Evolutionary conservation across 2,329 filamentous ascomycete genomes (phyloP).

Genomic region (Colletotrichum sojae): DNA sequence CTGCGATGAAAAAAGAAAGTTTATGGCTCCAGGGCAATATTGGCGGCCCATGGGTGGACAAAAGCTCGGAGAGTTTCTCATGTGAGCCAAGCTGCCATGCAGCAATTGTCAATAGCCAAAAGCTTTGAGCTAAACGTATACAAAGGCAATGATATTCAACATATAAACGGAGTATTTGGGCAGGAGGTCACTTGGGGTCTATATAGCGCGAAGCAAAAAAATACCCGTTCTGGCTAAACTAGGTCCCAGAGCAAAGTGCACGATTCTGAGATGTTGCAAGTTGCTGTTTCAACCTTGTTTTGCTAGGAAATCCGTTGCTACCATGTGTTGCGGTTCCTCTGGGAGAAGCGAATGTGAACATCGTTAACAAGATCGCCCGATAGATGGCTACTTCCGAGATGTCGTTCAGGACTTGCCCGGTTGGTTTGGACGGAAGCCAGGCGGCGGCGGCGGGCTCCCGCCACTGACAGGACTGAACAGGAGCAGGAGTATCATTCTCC

Average conservation of each 20-base stretch:
- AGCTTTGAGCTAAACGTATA: background rate
- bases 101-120: background rate
- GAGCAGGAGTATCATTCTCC: too few relatives aligned
- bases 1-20: constrained; percentile 17
- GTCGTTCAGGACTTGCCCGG: too few relatives aligned
- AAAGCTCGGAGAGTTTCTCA: background rate
- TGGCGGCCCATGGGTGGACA: constrained; percentile 1
- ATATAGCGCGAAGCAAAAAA: constrained; percentile 8
- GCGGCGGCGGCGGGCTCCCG: too few relatives aligned
- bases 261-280: too few relatives aligned
- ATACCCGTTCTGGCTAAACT: background rate
- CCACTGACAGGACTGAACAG: too few relatives aligned
- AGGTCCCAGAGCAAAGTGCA: background rate
- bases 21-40: background rate
- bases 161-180: constrained; percentile 38
- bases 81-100: background rate
- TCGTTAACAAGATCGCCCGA: too few relatives aligned
- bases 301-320: too few relatives aligned
- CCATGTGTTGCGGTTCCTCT: too few relatives aligned
- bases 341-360: too few relatives aligned
- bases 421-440: too few relatives aligned
- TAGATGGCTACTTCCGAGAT: too few relatives aligned
- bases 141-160: constrained; percentile 36
- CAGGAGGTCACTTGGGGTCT: constrained; percentile 12
- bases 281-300: too few relatives aligned